Base-by-base conservation (phyloP, 371 early-diverging fungal genomes). In the Mortierella sp. region DNA sequence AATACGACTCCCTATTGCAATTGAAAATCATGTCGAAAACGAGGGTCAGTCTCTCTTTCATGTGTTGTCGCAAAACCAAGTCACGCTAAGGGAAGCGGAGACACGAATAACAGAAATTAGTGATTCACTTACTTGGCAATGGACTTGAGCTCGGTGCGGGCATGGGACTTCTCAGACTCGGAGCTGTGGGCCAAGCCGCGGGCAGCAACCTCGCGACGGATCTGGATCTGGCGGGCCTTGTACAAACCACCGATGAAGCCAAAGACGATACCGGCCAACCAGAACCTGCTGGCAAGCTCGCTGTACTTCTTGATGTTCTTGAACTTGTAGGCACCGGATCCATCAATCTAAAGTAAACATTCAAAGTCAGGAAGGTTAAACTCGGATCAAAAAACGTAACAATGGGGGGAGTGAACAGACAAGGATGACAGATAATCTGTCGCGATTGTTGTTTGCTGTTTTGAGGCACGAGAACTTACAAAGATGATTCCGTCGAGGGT, bases 221-320 rank as follows among this genome's bases (percentile, higher is more conserved):
- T 77, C 40, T 77, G 81, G 65, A 88, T 86, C 75, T 87, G 85
- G 65, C 89, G 86, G 39, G 93, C 85, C 87, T 91, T 88, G 87
- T 94, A 93, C 19, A 90, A 67, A 9, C 91, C 88, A 26, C 87
- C 71, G 31, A 89, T 6, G 43, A 92, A 81, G 74, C 93, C 90
- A 66, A 89, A 90, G 16, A 86, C 72, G 41, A 94, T 77, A 48
- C 91, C 93, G 7, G 87, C 76, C 71, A 91, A 77, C 95, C 95
- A 95, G 77, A 90, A 91, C 50, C 85, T 86, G 76, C 69, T 75
- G 61, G 92, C 90, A 31, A 86, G 77, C 63, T 86, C 78, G 61
- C 79, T 84, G 72, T 90, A 86, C 79, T 87, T 77, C 74, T 89
- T 86, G 67, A 89, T 86, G 76, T 89, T 87, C 58, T 86, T 58